Evolutionary conservation across 2,329 filamentous ascomycete species (phyloP).

Genomic region (Penicillium italicum): DNA sequence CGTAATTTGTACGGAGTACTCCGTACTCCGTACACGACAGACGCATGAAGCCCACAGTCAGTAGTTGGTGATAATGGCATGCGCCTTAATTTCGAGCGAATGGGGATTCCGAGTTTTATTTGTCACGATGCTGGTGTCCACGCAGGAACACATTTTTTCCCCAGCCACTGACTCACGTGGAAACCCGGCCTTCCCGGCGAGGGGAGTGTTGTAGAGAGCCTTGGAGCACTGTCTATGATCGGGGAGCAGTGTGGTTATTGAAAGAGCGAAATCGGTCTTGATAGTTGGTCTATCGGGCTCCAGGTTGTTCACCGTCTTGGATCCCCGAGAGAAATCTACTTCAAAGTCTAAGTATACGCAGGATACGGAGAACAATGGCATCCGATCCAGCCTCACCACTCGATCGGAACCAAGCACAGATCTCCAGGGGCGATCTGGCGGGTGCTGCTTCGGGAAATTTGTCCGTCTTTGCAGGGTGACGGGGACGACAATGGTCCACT

Average conservation of each 20-base stretch:
- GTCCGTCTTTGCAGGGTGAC: slow-evolving; percentile 20
- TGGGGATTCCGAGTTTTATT: background rate
- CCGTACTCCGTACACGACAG: background rate
- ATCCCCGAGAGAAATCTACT: too few species aligned
- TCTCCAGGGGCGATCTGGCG: slow-evolving; percentile 20
- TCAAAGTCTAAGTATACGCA: too few species aligned
- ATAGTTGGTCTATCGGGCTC: background rate
- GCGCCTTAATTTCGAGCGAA: background rate
- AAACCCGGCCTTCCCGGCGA: slow-evolving; percentile 11
- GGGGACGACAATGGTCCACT: slow-evolving; percentile 4
- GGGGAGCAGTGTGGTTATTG: slow-evolving; percentile 2
- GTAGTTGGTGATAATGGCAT: slow-evolving; percentile 7
- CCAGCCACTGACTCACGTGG: slow-evolving; percentile 19
- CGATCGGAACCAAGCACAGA: slow-evolving; percentile 16
- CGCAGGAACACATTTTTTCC: background rate
- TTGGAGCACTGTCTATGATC: background rate
- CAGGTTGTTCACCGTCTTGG: background rate
- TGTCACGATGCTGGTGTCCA: slow-evolving; percentile 2
- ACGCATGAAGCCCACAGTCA: background rate
- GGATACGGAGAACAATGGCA: too few species aligned
- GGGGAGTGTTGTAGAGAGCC: background rate
- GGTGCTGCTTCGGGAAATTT: slow-evolving; percentile 22
- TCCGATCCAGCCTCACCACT: slow-evolving; percentile 16
- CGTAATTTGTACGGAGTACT: too few species aligned
- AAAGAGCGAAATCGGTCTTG: background rate